Base-by-base conservation (phyloP, 2,329 filamentous ascomycete genomes). In the Beauveria sp. region DNA sequence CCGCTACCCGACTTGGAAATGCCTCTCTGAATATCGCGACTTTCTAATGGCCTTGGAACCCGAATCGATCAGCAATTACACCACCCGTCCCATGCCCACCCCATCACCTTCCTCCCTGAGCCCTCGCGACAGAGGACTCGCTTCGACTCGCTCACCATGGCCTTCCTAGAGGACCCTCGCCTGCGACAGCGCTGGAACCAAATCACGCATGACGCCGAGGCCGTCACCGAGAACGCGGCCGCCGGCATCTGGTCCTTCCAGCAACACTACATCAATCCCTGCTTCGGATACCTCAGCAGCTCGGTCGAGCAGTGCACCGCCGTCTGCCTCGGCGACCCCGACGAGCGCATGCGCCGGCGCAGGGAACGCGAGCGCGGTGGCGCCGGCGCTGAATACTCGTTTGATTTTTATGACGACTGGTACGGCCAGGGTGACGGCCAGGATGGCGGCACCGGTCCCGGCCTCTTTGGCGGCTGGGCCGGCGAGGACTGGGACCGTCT, bases 331-430 rank as follows among this genome's bases (percentile, higher is more conserved):
- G 88, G 90, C 59, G 85, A 85, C 69, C 84, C 84, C 59, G 89
- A 92, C 67, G 90, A 93, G 70, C 86, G 89, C 62, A 78, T 85
- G 54, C 85, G 90, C 34, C 85, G 90, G 61, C 76, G 79, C 51
- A 80, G 87, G 63, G 86, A 91, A 68, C 83, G 88, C 50, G 81
- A 83, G 22, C 77, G 82, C 9, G 76, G 78, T 26, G 75, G 77
- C 63, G 85, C 84, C 2, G 75, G 85, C 56, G 89, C 92, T 30
- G 92, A 97, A 74, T 84, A 89, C 68, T 92, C 85, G 69, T 97
- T 97, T 71, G 93, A 97, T 73, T 97, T 97, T 72, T 97, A 97
- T 77, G 93, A 97, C 74, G 93, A 97, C 74, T 97, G 93, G 93
- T 91, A 96, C 63, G 80, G 83, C 60, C 82, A 84, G 54, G 77